A percentile compares a stretch with the other conserved stretches of the same genome.
These are phyloP conservation scores for Yamadazyma aaseri DNA, from an alignment of 1,139 yeast species.

Conservation along the genomic window DNA sequence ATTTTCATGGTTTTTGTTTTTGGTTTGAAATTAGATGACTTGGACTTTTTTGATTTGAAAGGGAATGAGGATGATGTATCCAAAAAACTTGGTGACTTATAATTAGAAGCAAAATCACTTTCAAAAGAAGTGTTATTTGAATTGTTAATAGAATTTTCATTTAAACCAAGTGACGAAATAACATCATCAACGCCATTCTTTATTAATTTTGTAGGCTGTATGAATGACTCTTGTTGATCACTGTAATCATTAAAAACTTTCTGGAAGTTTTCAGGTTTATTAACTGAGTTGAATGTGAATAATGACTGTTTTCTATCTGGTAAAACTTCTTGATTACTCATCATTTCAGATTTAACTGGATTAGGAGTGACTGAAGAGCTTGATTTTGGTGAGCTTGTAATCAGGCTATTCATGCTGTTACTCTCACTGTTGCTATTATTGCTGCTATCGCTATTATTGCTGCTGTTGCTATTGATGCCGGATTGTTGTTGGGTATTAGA, in stretches of 20 bases:
- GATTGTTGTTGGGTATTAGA: neutral
- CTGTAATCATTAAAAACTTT: conserved; percentile 35
- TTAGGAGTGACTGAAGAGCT: neutral
- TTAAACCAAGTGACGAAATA: neutral
- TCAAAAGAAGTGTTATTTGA: neutral
- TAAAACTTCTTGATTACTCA: neutral
- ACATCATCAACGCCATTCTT: conserved; percentile 1
- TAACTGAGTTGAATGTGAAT: conserved; percentile 5
- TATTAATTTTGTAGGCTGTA: conserved; percentile 19
- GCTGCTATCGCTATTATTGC: no score
- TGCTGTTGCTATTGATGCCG: neutral
- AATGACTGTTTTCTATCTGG: conserved; percentile 1
- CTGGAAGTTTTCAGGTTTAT: conserved; percentile 7
- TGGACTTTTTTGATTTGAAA: conserved; percentile 1
- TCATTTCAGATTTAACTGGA: neutral
- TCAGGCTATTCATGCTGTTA: no score
- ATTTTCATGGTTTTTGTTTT: conserved; percentile 22
- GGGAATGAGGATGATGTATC: conserved; percentile 1
- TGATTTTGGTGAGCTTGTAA: neutral
- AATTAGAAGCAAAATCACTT: neutral
- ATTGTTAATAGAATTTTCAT: neutral
- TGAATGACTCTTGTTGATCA: conserved; percentile 35
- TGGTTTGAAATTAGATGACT: conserved; percentile 1
- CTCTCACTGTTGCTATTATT: no score
- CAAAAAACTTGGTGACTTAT: neutral